These are phyloP conservation scores for Cardamine chenopodiifolia DNA, from an alignment of 345 rosid species.

Conservation along the genomic window DNA sequence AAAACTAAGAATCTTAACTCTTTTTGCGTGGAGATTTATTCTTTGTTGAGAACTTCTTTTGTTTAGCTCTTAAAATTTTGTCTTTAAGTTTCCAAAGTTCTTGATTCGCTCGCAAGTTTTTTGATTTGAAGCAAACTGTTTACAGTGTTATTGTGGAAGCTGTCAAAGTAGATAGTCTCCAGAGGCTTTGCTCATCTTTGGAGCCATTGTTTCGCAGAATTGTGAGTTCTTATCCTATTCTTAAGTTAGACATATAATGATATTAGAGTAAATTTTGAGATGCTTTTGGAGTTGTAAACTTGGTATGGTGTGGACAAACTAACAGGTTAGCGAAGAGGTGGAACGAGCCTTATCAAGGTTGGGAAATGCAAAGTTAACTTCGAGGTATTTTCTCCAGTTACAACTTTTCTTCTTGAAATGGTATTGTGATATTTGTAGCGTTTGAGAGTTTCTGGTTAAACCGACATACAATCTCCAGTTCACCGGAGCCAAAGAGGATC, in stretches of 20 bases:
- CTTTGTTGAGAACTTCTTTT: not conserved
- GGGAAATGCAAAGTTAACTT: conserved; percentile 55
- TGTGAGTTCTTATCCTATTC: conserved; percentile 51
- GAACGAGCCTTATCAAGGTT: conserved; percentile 83
- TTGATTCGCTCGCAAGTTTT: conserved; percentile 1
- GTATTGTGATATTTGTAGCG: not conserved
- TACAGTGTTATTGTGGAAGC: conserved; percentile 95
- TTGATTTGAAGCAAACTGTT: conserved; percentile 28
- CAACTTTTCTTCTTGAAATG: not conserved
- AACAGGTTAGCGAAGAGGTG: conserved; percentile 93
- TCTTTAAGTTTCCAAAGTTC: not conserved
- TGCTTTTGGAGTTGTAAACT: conserved; percentile 8
- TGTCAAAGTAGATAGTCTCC: conserved; percentile 89
- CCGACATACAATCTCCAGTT: conserved; percentile 42
- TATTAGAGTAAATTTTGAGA: not conserved
- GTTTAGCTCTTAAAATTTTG: conserved; percentile 4
- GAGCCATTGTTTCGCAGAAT: conserved; percentile 94
- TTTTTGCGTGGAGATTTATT: not conserved
- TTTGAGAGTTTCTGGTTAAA: conserved; percentile 9
- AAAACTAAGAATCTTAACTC: conserved; percentile 15
- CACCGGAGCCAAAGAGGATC: conserved; percentile 59
- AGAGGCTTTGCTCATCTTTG: conserved; percentile 87
- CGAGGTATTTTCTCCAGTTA: conserved; percentile 49
- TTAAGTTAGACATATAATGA: not conserved
- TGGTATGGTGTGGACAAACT: conserved; percentile 17